Conservation (phyloP, 2,329 filamentous ascomycete species). For the Ophioceras dolichostomum region DNA sequence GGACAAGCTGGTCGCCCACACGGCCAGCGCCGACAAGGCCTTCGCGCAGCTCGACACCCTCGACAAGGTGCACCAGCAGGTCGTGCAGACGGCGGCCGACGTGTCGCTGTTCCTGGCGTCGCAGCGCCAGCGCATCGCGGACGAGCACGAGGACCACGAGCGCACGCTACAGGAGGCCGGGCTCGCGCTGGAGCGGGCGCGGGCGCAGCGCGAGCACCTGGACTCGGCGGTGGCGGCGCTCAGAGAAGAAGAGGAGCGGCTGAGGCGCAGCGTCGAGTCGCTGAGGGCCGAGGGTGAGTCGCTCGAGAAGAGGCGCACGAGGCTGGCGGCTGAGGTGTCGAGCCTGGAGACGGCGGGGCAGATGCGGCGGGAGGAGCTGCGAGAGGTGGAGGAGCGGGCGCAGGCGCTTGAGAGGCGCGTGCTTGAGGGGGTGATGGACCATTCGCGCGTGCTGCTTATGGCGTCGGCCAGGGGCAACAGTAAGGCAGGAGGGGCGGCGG, state of each 20-base stretch:
- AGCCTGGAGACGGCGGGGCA: conserved; percentile 82
- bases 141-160: conserved; percentile 69
- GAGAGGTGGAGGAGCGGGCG: conserved; percentile 80
- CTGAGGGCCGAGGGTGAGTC: conserved; percentile 62
- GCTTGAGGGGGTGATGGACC: conserved; percentile 89
- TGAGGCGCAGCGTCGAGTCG: conserved; percentile 44
- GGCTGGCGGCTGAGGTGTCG: conserved; percentile 74
- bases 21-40: conserved; percentile 50
- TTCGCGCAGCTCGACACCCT: conserved; percentile 68
- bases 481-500: neutral
- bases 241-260: conserved; percentile 35
- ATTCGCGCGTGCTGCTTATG: conserved; percentile 83
- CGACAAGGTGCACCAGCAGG: conserved; percentile 79
- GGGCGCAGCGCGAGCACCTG: conserved; percentile 51
- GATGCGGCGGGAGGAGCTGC: conserved; percentile 81
- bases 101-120: conserved; percentile 70
- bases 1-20: conserved; percentile 45
- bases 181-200: conserved; percentile 66
- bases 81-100: conserved; percentile 72
- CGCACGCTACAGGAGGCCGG: conserved; percentile 70
- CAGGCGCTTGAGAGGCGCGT: conserved; percentile 86
- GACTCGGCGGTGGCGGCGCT: conserved; percentile 38
- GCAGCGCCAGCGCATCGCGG: conserved; percentile 61
- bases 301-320: conserved; percentile 64
- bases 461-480: no score